Conservation (phyloP, 148 eudicot genomes). For the Rhododendron williamsianum region DNA sequence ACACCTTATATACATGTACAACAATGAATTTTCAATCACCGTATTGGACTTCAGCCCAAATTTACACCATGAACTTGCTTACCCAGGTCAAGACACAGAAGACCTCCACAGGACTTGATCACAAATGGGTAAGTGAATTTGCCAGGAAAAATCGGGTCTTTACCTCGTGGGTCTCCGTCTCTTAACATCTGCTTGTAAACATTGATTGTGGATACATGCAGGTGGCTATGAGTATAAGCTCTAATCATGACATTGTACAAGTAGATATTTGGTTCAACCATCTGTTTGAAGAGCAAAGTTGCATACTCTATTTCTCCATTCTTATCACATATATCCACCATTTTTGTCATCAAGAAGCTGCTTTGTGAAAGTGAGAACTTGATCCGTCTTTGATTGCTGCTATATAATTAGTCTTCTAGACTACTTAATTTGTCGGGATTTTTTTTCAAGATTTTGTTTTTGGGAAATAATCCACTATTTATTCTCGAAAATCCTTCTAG, state of each 20-base stretch:
- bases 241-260: conserved; percentile 28
- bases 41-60: conserved; percentile 16
- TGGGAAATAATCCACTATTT: not conserved
- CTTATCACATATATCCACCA: conserved; percentile 23
- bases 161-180: conserved; percentile 1
- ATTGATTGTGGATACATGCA: conserved; percentile 2
- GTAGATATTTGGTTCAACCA: conserved; percentile 23
- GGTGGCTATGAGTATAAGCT: conserved; percentile 16
- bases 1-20: conserved; percentile 20
- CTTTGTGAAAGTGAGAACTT: conserved; percentile 28
- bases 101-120: conserved; percentile 23
- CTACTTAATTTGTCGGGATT: no score
- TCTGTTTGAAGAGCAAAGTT: conserved; percentile 15
- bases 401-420: not conserved
- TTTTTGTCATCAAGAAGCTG: conserved; percentile 28
- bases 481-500: not conserved
- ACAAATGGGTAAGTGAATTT: conserved; percentile 27
- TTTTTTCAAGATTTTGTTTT: not conserved
- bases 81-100: conserved; percentile 19
- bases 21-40: conserved; percentile 12
- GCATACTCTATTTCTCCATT: conserved; percentile 20
- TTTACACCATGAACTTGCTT: conserved; percentile 23
- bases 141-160: conserved; percentile 16
- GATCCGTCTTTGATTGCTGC: no score
- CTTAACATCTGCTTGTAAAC: conserved; percentile 23